Percentiles rank a stretch among this genome's conserved stretches.
phyloP scores from a whole-genome alignment of 2,329 filamentous ascomycete genomes.

The Plenodomus tracheiphilus region DNA sequence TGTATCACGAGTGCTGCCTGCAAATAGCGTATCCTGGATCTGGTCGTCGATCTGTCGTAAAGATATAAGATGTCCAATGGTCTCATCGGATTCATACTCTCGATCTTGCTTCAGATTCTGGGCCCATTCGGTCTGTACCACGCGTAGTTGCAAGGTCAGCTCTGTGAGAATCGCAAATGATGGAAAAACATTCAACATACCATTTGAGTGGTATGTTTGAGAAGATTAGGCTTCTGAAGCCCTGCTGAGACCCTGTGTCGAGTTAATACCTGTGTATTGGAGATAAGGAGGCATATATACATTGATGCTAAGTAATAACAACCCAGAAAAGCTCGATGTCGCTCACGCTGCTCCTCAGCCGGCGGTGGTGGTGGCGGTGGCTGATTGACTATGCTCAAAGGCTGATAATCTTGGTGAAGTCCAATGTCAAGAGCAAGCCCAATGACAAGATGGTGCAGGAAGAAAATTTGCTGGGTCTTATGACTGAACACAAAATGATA shows the following conservation, averaged over 20 bases:
- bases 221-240: slow-evolving; percentile 37
- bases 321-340: slow-evolving; percentile 36
- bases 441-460: slow-evolving; percentile 35
- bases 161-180: too few relatives aligned
- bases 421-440: slow-evolving; percentile 39
- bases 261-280: neutral
- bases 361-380: slow-evolving; percentile 15
- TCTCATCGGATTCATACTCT: slow-evolving; percentile 33
- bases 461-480: slow-evolving; percentile 41
- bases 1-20: slow-evolving; percentile 19
- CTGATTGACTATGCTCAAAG: slow-evolving; percentile 16
- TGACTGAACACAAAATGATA: slow-evolving; percentile 43
- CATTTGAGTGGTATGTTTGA: slow-evolving; percentile 36
- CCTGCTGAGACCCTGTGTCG: slow-evolving; percentile 29
- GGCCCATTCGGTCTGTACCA: slow-evolving; percentile 20
- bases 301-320: slow-evolving; percentile 41
- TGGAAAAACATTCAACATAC: neutral
- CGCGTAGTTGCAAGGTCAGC: too few relatives aligned
- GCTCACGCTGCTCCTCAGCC: slow-evolving; percentile 25
- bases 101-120: slow-evolving; percentile 16
- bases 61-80: slow-evolving; percentile 26
- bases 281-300: slow-evolving; percentile 11
- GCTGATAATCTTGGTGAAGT: slow-evolving; percentile 25
- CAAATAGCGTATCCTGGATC: slow-evolving; percentile 34
- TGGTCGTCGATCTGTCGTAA: slow-evolving; percentile 39